Conservation (phyloP, 768 basidiomycete genomes). For the Leccinum barrowsii region DNA sequence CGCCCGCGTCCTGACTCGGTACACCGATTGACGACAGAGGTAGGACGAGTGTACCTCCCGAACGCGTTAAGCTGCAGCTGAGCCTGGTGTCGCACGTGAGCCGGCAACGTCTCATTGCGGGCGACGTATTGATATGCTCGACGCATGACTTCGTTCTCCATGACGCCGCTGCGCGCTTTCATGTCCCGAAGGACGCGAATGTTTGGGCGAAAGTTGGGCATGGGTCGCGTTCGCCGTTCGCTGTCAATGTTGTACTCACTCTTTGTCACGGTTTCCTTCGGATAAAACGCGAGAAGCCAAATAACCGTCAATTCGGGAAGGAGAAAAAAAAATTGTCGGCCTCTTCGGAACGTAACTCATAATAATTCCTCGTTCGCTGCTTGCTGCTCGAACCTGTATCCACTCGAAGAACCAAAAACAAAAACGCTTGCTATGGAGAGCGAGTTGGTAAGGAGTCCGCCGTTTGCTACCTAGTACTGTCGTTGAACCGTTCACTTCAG, state of each 20-base stretch:
- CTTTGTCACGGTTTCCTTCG: background rate
- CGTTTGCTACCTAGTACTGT: no score
- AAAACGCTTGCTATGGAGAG: constrained; percentile 21
- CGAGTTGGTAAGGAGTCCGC: constrained; percentile 13
- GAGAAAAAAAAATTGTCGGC: background rate
- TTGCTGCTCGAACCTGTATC: background rate
- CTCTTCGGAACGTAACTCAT: background rate
- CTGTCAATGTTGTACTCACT: no score
- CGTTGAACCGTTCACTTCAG: constrained; percentile 36
- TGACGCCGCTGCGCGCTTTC: constrained; percentile 69
- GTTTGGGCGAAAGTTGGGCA: constrained; percentile 36
- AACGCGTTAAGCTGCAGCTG: constrained; percentile 92
- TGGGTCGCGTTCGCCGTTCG: no score
- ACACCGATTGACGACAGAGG: constrained; percentile 87
- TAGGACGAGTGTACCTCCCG: constrained; percentile 76
- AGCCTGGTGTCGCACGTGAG: constrained; percentile 88
- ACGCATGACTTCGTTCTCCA: constrained; percentile 74
- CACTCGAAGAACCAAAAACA: background rate
- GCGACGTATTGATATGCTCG: constrained; percentile 93
- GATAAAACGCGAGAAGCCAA: constrained; percentile 9
- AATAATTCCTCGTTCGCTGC: background rate
- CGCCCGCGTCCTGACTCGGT: constrained; percentile 80
- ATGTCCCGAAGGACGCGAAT: constrained; percentile 69
- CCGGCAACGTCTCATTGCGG: constrained; percentile 83
- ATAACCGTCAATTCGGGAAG: constrained; percentile 21